phyloP scores from a whole-genome alignment of 495 filamentous ascomycete genomes.

The Aspergillus bertholletiae region DNA sequence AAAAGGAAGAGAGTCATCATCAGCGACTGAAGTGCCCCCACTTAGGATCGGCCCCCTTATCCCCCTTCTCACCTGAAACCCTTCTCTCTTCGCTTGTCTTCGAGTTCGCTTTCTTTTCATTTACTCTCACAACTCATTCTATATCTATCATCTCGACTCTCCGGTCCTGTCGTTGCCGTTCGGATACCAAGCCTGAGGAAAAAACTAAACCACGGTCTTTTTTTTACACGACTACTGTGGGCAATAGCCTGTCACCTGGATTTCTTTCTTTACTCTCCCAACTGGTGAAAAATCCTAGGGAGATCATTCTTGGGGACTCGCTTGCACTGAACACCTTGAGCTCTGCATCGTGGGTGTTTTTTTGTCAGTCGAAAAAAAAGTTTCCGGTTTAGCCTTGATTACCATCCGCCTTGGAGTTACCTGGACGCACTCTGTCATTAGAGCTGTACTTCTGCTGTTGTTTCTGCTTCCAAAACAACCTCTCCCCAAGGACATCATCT shows the following conservation, averaged over 20 bases:
- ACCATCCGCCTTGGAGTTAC: conserved; percentile 24
- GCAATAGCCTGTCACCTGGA: conserved; percentile 9
- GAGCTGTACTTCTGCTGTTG: conserved; percentile 20
- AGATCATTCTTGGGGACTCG: conserved; percentile 8
- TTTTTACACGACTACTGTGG: conserved; percentile 15
- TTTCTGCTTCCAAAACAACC: conserved; percentile 15
- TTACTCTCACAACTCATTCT: not conserved
- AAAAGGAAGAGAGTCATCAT: not conserved
- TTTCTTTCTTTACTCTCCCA: conserved; percentile 20
- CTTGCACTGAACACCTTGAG: conserved; percentile 10
- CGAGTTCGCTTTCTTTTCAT: not conserved
- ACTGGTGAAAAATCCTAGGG: conserved; percentile 8
- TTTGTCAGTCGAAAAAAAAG: conserved; percentile 16
- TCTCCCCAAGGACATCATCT: conserved; percentile 6
- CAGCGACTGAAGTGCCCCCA: conserved; percentile 1
- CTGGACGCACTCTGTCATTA: conserved; percentile 20
- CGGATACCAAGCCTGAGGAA: conserved; percentile 12
- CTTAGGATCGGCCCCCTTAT: conserved; percentile 3
- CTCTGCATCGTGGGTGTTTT: conserved; percentile 15
- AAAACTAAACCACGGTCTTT: conserved; percentile 8
- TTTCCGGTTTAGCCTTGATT: conserved; percentile 20
- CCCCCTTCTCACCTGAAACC: conserved; percentile 5
- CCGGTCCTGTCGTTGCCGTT: conserved; percentile 7
- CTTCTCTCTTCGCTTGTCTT: conserved; percentile 9
- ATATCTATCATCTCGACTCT: conserved; percentile 5